Base-by-base conservation (phyloP, 2,329 filamentous ascomycete genomes). In the Xylaria sp. region DNA sequence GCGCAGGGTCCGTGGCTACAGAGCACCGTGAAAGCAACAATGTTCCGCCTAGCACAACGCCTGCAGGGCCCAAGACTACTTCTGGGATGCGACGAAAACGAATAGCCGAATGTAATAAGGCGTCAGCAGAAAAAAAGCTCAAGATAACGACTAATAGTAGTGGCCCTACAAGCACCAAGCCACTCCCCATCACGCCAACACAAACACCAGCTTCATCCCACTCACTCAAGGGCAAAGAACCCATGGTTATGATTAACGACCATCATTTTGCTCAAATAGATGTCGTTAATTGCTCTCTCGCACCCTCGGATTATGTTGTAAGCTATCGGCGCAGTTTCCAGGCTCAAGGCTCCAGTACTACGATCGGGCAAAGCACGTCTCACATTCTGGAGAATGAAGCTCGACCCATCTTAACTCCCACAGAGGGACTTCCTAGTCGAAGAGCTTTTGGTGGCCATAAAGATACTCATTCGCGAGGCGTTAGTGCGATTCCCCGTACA, bases 151-250 rank as follows among this genome's bases (percentile, higher is more conserved):
- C 56, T 38, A 51, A 52, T 7, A 35, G 49, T 17, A 19, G 29
- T 23, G 40, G 51, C 60, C 17, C 53, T 21, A 57, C 29, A 15
- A 47, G 19, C 43, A 23, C 51, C 25, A 68, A 59, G 41, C 41
- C 55, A 13, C 47, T 49, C 19, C 64, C 58, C n/a, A 41, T 54
- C 4, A 55, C 54, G 37, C 55, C 61, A 46, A 43, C 58, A 19
- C 61, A 65, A 44, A 37, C 61, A 10, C 60, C 61, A 29, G 63
- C 53, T 19, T 60, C 66, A 2, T 67, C 70, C 25, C 53, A 54
- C 23, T 64, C 66, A 3, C 60, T 70, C 8, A 70, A 63, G 40
- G 64, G 64, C 15, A 71, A 62, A 3, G 70, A 69, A 38, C 65
- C 63, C 41, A 41, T 46, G n/a, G 31, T 11, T 17, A 54, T 43